phyloP scores from a whole-genome alignment of 116 monocot genomes.

The Dioscorea cayenensis region DNA sequence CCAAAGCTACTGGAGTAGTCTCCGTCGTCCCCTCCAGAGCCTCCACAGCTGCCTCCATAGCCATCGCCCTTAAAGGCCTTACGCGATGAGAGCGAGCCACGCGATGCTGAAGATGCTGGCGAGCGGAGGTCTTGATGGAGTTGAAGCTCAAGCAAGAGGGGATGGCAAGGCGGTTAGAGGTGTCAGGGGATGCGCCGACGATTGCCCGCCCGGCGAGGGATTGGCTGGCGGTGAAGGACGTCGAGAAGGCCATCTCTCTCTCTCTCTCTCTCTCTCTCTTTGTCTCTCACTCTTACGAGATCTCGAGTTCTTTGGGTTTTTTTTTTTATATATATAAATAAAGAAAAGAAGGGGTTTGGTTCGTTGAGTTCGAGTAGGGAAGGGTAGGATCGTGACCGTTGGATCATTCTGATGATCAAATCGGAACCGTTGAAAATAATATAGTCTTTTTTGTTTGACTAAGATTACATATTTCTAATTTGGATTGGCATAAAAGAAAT shows the following conservation, averaged over 20 bases:
- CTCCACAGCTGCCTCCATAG: conserved; percentile 10
- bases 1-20: not conserved
- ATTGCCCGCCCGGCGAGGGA: not conserved
- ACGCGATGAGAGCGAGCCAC: too few relatives aligned
- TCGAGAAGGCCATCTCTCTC: not conserved
- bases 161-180: not conserved
- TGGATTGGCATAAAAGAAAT: too few relatives aligned
- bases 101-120: not conserved
- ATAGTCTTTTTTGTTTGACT: too few relatives aligned
- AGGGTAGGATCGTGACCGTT: too few relatives aligned
- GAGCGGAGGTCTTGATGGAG: not conserved
- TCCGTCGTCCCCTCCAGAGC: not conserved
- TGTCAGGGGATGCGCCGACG: not conserved
- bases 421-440: too few relatives aligned
- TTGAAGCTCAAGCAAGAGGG: not conserved
- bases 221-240: not conserved
- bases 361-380: too few relatives aligned
- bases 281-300: too few relatives aligned
- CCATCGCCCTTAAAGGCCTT: not conserved
- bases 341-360: too few relatives aligned
- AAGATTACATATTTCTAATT: too few relatives aligned
- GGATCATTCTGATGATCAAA: too few relatives aligned
- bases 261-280: not conserved
- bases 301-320: too few relatives aligned
- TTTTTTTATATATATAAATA: too few relatives aligned